Percentiles rank a stretch among this genome's conserved stretches.
Conservation (phyloP, 805 yeast species). For the Cyberlindnera maritima region DNA sequence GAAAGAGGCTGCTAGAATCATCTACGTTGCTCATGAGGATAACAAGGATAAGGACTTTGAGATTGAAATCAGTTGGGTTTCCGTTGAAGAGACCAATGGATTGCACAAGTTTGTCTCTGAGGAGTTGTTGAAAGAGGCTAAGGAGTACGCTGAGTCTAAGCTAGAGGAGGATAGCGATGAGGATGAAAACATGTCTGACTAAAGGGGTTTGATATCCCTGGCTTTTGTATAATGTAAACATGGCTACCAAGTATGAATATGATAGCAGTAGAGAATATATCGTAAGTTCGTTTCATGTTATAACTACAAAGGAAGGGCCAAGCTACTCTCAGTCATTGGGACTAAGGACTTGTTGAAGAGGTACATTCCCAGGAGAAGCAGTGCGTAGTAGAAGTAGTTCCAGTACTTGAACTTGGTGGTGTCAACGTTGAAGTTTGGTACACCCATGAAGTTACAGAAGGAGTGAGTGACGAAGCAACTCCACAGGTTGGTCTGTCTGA, state of each 20-base stretch:
- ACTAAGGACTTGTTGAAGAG: conserved; percentile 34
- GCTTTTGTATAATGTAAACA: neutral
- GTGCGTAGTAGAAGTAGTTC: conserved; percentile 34
- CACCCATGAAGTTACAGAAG: conserved; percentile 68
- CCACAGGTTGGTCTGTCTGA: conserved; percentile 55
- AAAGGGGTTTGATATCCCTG: conserved; percentile 1
- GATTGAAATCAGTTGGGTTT: conserved; percentile 89
- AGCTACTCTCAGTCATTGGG: conserved; percentile 7
- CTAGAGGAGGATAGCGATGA: conserved; percentile 73
- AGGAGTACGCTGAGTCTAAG: conserved; percentile 77
- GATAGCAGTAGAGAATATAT: neutral
- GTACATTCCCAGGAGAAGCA: conserved; percentile 43
- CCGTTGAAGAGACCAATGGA: conserved; percentile 72
- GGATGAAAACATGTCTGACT: conserved; percentile 42
- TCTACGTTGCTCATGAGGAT: conserved; percentile 94
- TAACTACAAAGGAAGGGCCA: neutral
- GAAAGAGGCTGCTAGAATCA: conserved; percentile 90
- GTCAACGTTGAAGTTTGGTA: conserved; percentile 43
- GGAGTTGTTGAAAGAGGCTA: conserved; percentile 78
- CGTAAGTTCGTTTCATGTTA: neutral
- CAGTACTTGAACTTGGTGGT: conserved; percentile 24
- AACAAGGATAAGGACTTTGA: conserved; percentile 97
- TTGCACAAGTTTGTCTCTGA: conserved; percentile 78
- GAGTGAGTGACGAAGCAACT: conserved; percentile 56
- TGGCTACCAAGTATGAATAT: neutral